Evolutionary conservation across 441 rosid genomes (phyloP), one percentile per base, ranked within the genome.

Genomic region (Croton setiger): DNA sequence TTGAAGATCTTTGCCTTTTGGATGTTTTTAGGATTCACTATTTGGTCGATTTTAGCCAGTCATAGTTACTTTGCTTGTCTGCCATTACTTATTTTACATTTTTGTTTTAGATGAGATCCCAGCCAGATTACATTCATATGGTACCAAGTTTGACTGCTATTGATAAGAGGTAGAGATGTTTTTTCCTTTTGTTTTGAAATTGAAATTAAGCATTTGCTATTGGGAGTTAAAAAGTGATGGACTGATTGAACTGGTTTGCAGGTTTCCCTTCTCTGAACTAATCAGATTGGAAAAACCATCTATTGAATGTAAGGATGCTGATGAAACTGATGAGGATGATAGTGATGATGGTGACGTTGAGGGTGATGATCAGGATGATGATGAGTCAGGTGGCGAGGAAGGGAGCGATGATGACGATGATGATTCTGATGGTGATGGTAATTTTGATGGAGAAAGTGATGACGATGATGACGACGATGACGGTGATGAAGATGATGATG

Each of bases 111-210:
- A 60, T 60, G 59, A 73, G 70, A 58, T 58, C 44, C 21, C 70
- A 20, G 18, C 43, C 21, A 31, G 47, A 55, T 9, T 60, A 35
- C 43, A 56, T 21, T 36, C 21, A 67, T 0, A 21, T 18, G 18
- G 45, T 56, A 44, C 18, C 66, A 39, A 45, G 64, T 56, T 70
- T 54, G 17, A 43, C 41, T 14, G 60, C 20, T 44, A 49, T 18
- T 17, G 70, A 81, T 39, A 53, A 31, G n/a, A 69, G 81, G 81
- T 81, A 58, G 17, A 70, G n/a, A 17, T 13, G n/a, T 70, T 33
- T 62, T 18, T 53, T 69, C 36, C 15, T 18, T 44, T 14, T 18
- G 7, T 45, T 58, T 45, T 70, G 20, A 52, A 33, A 11, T 67
- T 11, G 14, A 58, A 45, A 12, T 43, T 31, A 45, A 20, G 2